These are phyloP conservation scores for Suhomyces atakaporum DNA, from an alignment of 1,139 yeast genomes.

Conservation along the genomic window DNA sequence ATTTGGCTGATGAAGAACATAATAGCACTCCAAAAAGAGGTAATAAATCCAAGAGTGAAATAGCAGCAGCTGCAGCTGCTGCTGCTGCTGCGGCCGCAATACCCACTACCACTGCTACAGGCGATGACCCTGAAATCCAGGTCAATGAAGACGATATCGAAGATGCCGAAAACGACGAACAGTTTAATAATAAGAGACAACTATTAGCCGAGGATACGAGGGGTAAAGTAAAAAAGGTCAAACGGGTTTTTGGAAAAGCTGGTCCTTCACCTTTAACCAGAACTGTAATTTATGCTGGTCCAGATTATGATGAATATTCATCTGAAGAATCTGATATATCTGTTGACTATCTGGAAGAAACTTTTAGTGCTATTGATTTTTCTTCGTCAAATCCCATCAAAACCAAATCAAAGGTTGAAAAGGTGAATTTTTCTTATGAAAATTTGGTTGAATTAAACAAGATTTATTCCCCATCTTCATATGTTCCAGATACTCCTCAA, in stretches of 20 bases:
- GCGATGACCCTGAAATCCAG: conserved; percentile 19
- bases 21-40: conserved; percentile 37
- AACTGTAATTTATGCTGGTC: conserved; percentile 14
- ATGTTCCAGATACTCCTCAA: conserved; percentile 13
- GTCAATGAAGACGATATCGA: conserved; percentile 10
- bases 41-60: conserved; percentile 32
- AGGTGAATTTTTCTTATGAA: conserved; percentile 26
- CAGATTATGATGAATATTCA: conserved; percentile 4
- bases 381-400: conserved; percentile 8
- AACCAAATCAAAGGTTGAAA: conserved; percentile 12
- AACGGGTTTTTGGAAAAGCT: conserved; percentile 4
- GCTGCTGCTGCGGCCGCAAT: conserved; percentile 11
- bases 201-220: conserved; percentile 12
- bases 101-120: too few relatives aligned
- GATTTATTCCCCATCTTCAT: conserved; percentile 5
- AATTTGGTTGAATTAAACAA: conserved; percentile 10
- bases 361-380: conserved; percentile 9
- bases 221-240: conserved; percentile 11
- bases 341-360: conserved; percentile 5
- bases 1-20: conserved; percentile 52
- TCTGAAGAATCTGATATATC: conserved; percentile 7
- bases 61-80: conserved; percentile 18
- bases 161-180: conserved; percentile 7
- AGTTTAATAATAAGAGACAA: conserved; percentile 15
- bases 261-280: conserved; percentile 23